Percentiles rank a stretch among this genome's conserved stretches.
Evolutionary conservation across 2,329 filamentous ascomycete genomes (phyloP).

Genomic region (Purpureocillium lavendulum): DNA sequence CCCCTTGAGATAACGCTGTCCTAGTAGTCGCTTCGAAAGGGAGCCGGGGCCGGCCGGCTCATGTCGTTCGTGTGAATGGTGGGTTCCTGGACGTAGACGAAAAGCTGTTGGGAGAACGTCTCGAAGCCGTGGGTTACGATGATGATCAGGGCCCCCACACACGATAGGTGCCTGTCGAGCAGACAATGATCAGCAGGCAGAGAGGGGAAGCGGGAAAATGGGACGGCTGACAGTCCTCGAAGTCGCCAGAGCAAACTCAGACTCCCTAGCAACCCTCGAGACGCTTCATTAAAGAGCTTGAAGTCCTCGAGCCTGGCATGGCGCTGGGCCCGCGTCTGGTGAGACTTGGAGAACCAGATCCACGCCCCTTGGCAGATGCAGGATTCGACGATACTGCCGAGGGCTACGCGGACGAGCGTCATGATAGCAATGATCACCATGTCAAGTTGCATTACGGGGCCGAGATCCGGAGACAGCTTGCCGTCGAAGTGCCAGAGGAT

Average conservation of each 20-base stretch:
- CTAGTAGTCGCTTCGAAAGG: slow-evolving; percentile 25
- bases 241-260: slow-evolving; percentile 25
- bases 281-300: slow-evolving; percentile 29
- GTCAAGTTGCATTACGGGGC: slow-evolving; percentile 19
- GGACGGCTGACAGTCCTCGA: slow-evolving; percentile 20
- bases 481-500: slow-evolving; percentile 22
- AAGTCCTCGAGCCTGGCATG: slow-evolving; percentile 27
- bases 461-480: slow-evolving; percentile 19
- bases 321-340: slow-evolving; percentile 19
- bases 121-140: slow-evolving; percentile 28
- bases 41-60: slow-evolving; percentile 14
- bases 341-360: slow-evolving; percentile 28
- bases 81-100: slow-evolving; percentile 20
- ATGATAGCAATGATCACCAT: slow-evolving; percentile 28
- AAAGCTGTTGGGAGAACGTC: slow-evolving; percentile 30
- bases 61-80: slow-evolving; percentile 10
- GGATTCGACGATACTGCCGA: slow-evolving; percentile 25
- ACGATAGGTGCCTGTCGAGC: slow-evolving; percentile 23
- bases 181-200: slow-evolving; percentile 2
- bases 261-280: slow-evolving; percentile 25
- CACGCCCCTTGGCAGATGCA: slow-evolving; percentile 28
- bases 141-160: slow-evolving; percentile 26
- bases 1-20: slow-evolving; percentile 19
- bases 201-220: not conserved
- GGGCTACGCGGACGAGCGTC: slow-evolving; percentile 24